Evolutionary conservation across 106 monocot genomes (phyloP), one percentile per base, ranked within the genome.

Genomic region (Dioscorea alata): DNA sequence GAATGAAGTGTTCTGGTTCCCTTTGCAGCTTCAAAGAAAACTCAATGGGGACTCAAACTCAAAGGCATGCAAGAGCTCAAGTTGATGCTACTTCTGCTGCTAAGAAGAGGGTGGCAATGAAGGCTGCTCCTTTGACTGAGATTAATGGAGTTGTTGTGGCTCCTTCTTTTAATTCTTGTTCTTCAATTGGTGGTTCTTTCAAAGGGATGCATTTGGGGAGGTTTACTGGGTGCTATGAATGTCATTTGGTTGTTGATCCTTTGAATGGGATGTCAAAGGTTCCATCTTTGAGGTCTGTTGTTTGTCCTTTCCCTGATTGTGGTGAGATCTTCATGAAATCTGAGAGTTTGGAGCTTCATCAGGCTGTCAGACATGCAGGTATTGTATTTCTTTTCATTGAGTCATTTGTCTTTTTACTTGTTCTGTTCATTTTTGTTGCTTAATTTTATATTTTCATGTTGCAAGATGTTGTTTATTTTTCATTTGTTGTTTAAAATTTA

Each of bases 141-240:
- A 78, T 64, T 49, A 71, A 67, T 50, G 51, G 62, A 34, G 66
- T 64, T 10, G 66, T 68, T 31, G 69, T 48, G 13, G 33, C 69
- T 23, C 52, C 71, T n/a, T 69, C 79, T 25, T 74, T 61, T 6
- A 21, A 62, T 22, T 75, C 75, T 20, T 75, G 73, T 42, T 94
- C 84, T 13, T 84, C 86, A 17, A 25, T 59, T 59, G 83, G 86
- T 20, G 83, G 89, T 48, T 93, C 86, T 20, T 88, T 90, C 61
- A 81, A 83, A 50, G 87, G 75, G 19, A 73, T 86, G 81, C 83
- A 83, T 60, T 49, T 90, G 65, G 81, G 85, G 67, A 76, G 89
- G 81, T 53, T 94, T 13, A 85, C 94, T 15, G 90, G 87, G 33
- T 94, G 94, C 61, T 88, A 90, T 50, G 94, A 94, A 83, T 94